Percentiles rank a stretch among this genome's conserved stretches.
Conservation (phyloP, 202 grass and related monocot genomes). For the Brachypodium distachyon region DNA sequence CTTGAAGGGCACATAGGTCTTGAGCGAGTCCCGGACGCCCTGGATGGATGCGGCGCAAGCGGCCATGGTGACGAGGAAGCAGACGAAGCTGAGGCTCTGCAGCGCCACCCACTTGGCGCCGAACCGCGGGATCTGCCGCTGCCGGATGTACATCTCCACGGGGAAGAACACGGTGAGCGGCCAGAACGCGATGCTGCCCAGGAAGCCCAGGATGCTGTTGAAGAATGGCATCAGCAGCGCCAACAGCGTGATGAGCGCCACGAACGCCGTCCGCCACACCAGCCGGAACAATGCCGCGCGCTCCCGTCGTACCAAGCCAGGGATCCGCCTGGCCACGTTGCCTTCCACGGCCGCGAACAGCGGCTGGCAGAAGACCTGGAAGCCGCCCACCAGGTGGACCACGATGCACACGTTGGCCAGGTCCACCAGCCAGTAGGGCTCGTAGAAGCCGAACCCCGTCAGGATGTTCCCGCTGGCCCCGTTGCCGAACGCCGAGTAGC, state of each 20-base stretch:
- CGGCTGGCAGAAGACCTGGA: conserved; percentile 86
- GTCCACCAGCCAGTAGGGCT: conserved; percentile 82
- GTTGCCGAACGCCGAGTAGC: conserved; percentile 75
- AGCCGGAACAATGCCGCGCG: conserved; percentile 18
- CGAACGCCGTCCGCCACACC: conserved; percentile 61
- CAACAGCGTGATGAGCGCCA: conserved; percentile 43
- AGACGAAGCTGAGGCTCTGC: conserved; percentile 70
- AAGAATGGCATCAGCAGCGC: conserved; percentile 77
- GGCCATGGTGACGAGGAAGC: conserved; percentile 67
- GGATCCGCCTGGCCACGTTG: neutral
- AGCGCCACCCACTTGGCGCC: conserved; percentile 44
- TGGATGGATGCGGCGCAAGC: conserved; percentile 53
- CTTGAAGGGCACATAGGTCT: conserved; percentile 50
- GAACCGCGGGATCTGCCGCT: conserved; percentile 15
- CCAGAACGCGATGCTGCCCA: conserved; percentile 67
- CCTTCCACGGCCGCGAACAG: conserved; percentile 57
- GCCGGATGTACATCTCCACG: conserved; percentile 71
- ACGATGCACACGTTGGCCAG: conserved; percentile 72
- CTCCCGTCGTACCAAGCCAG: neutral
- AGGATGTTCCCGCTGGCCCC: conserved; percentile 66
- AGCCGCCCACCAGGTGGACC: conserved; percentile 72
- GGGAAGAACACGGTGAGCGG: conserved; percentile 70
- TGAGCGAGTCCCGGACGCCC: conserved; percentile 54
- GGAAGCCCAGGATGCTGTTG: conserved; percentile 67
- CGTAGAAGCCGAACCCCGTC: conserved; percentile 77